Evolutionary conservation across 2,329 filamentous ascomycete species (phyloP).

Genomic region (Ophiognomonia clavigignenti-juglandacearum): DNA sequence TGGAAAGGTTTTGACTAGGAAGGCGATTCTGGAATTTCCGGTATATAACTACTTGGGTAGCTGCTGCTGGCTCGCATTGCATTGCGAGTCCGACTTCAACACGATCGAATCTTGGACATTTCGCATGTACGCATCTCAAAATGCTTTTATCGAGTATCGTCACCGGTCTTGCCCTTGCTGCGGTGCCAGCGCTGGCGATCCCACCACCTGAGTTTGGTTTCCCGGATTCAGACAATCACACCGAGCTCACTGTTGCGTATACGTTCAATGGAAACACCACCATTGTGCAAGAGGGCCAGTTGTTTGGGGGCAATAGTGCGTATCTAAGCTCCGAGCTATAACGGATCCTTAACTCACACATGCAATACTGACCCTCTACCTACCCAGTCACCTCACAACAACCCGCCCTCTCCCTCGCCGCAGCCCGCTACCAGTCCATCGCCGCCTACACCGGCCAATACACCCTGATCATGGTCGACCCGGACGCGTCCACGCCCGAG

Average conservation of each 20-base stretch:
- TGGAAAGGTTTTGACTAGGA: neutral
- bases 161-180: neutral
- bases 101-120: too few relatives aligned
- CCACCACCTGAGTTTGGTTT: conserved; percentile 12
- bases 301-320: conserved; percentile 4
- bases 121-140: neutral
- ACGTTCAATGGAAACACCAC: conserved; percentile 7
- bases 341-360: too few relatives aligned
- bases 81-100: too few relatives aligned
- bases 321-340: too few relatives aligned
- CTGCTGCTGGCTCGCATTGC: too few relatives aligned
- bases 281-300: neutral
- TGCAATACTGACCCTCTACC: too few relatives aligned
- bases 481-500: conserved; percentile 9
- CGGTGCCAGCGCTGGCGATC: conserved; percentile 10
- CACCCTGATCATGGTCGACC: conserved; percentile 11
- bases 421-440: neutral
- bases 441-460: conserved; percentile 5
- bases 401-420: conserved; percentile 7
- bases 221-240: conserved; percentile 5
- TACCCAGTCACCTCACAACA: conserved; percentile 9
- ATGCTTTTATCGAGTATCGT: conserved; percentile 3
- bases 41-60: too few relatives aligned
- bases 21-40: too few relatives aligned
- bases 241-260: conserved; percentile 8